A percentile compares a stretch with the other conserved stretches of the same genome.
These are phyloP conservation scores for Blastomyces parvus DNA, from an alignment of 2,329 filamentous ascomycete species.

Conservation along the genomic window DNA sequence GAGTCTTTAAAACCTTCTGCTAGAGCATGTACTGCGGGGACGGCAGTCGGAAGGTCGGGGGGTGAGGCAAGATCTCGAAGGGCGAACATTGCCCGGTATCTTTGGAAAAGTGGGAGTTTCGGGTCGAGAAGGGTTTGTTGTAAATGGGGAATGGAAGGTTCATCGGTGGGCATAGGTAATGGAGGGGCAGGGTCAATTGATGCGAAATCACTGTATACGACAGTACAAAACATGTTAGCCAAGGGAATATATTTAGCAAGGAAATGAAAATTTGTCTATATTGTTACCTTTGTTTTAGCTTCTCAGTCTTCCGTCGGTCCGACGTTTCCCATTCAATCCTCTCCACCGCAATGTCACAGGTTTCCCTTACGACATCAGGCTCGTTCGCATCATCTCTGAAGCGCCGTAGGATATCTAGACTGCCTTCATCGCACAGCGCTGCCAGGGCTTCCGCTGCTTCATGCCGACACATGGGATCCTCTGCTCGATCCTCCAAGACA, in stretches of 20 bases:
- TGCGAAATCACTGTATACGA: conserved; percentile 66
- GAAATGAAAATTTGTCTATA: neutral
- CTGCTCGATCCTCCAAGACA: conserved; percentile 66
- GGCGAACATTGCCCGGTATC: conserved; percentile 97
- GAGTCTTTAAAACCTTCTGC: conserved; percentile 76
- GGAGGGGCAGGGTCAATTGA: conserved; percentile 94
- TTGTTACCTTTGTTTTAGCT: conserved; percentile 66
- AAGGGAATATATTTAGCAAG: neutral
- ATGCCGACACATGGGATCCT: conserved; percentile 92
- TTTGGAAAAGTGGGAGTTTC: conserved; percentile 69
- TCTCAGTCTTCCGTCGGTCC: conserved; percentile 60
- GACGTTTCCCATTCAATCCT: conserved; percentile 89
- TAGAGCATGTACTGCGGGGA: conserved; percentile 76
- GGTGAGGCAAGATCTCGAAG: conserved; percentile 91
- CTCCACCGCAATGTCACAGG: conserved; percentile 92
- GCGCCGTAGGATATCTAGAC: conserved; percentile 61
- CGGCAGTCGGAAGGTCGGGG: conserved; percentile 77
- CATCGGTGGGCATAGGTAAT: conserved; percentile 56
- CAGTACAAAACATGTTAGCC: conserved; percentile 7
- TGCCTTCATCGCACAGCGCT: conserved; percentile 66
- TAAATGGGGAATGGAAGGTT: conserved; percentile 61
- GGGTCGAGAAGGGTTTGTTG: conserved; percentile 71
- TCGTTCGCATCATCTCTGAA: conserved; percentile 69
- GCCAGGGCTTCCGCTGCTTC: conserved; percentile 93
- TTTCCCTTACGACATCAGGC: conserved; percentile 76